Conservation (phyloP, 306 rosid species). For the Rosa lucieae region DNA sequence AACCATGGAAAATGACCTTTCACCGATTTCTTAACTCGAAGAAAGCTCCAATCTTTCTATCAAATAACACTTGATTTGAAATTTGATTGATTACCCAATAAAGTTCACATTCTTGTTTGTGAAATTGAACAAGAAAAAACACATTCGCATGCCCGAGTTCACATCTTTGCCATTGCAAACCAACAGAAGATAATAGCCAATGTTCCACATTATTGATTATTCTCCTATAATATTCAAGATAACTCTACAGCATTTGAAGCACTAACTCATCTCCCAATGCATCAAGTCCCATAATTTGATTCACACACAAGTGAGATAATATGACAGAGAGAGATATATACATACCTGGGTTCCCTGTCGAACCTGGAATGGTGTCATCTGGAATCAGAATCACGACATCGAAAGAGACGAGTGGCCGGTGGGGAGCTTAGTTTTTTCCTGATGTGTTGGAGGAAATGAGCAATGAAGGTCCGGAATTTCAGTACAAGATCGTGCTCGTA, state of each 20-base stretch:
- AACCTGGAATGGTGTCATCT: conserved; percentile 68
- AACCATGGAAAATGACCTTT: not conserved
- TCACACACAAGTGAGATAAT: not conserved
- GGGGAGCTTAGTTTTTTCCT: too few relatives aligned
- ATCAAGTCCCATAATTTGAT: not conserved
- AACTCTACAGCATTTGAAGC: not conserved
- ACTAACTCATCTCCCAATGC: not conserved
- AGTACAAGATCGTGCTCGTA: too few relatives aligned
- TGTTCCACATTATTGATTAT: not conserved
- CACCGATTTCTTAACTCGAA: not conserved
- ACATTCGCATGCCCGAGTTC: not conserved
- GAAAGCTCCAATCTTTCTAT: conserved; percentile 11
- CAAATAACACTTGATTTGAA: not conserved
- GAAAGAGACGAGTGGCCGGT: too few relatives aligned
- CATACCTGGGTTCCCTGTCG: conserved; percentile 77
- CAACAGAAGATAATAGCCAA: not conserved
- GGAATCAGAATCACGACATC: conserved; percentile 55
- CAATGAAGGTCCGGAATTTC: too few relatives aligned
- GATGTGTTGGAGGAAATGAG: too few relatives aligned
- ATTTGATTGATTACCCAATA: not conserved
- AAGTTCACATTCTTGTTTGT: not conserved
- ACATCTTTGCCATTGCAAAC: not conserved
- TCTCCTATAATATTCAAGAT: not conserved
- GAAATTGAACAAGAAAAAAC: not conserved
- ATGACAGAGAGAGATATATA: not conserved